Base-by-base conservation (phyloP, 2,329 filamentous ascomycete genomes). In the Madurella mycetomatis region DNA sequence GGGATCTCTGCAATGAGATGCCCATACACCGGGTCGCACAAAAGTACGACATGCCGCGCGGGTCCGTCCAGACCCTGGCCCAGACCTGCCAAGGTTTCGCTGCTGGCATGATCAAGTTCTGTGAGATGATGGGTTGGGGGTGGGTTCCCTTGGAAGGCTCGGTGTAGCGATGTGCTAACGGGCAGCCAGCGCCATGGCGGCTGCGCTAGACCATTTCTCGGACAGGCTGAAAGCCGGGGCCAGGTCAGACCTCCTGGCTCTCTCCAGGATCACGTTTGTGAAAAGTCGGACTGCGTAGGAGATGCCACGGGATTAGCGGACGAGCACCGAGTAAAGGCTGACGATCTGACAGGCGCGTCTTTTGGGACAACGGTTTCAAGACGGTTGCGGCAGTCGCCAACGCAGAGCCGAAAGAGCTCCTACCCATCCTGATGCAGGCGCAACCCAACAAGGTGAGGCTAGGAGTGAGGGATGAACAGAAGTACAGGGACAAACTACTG, bases 81-180 rank as follows among this genome's bases (percentile, higher is more conserved):
- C 86, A 90, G 62, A 87, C 84, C 1, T 90, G 87, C 60, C 84
- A 90, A 60, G 88, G 88, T 0, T 92, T 91, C 64, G 88, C 87
- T 3, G 85, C 86, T 1, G 87, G 87, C 3, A 89, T 90, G 76
- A 82, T 91, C 56, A 90, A 88, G 60, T 91, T 91, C 64, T 91
- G 87, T 65, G 79, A 89, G 60, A 78, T 82, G 16, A 90, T 92
- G 87, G 83, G 79, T 2, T 90, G 87, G 86, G 81, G 80, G 78
- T 80, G 64, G 62, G 74, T 69, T 41, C 43, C 25, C 19, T 7
- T 13, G 15, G n/a, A 18, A 37, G 9, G 34, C 34, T 37, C 11
- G 9, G 13, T 37, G 13, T 15, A 25, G 43, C 9, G 16, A 46
- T 15, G 18, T 45, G 39, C 39, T 60, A 42, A 51, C 53, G 59